Percentiles rank a stretch among this genome's conserved stretches.
Evolutionary conservation across 2,329 filamentous ascomycete genomes (phyloP).

Genomic region (Macrophomina phaseolina): DNA sequence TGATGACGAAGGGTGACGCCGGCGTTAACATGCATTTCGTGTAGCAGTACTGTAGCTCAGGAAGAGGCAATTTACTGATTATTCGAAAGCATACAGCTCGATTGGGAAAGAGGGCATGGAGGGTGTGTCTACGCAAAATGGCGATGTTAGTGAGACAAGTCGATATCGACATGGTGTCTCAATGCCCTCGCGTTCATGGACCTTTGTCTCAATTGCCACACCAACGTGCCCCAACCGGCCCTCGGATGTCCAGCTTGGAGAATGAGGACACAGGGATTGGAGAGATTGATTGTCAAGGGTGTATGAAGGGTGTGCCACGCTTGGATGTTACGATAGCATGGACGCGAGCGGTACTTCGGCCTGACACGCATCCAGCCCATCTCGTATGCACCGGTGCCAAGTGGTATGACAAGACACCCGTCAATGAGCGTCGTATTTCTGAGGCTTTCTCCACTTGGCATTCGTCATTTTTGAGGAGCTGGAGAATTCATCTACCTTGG

Average conservation of each 20-base stretch:
- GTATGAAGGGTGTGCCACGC: not conserved
- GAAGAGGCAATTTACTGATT: not conserved
- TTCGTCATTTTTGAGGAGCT: not conserved
- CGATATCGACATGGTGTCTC: not conserved
- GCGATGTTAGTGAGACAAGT: not conserved
- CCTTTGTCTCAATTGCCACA: slow-evolving; percentile 13
- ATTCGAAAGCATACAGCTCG: no score
- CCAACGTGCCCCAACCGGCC: not conserved
- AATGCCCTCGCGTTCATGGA: not conserved
- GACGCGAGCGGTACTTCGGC: no score
- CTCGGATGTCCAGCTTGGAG: not conserved
- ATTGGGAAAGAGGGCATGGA: not conserved
- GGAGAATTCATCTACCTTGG: no score
- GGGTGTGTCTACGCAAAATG: not conserved
- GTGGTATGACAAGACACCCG: not conserved
- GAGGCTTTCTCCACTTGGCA: not conserved
- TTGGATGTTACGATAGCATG: not conserved
- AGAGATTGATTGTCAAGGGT: not conserved
- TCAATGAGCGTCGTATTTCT: not conserved
- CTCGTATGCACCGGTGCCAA: not conserved
- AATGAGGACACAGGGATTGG: not conserved
- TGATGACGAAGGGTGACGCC: not conserved
- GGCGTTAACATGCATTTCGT: not conserved
- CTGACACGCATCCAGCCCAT: not conserved
- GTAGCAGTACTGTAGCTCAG: not conserved